A percentile compares a stretch with the other conserved stretches of the same genome.
Evolutionary conservation across 2,329 filamentous ascomycete species (phyloP).

Genomic region (Fusarium xyrophilum): DNA sequence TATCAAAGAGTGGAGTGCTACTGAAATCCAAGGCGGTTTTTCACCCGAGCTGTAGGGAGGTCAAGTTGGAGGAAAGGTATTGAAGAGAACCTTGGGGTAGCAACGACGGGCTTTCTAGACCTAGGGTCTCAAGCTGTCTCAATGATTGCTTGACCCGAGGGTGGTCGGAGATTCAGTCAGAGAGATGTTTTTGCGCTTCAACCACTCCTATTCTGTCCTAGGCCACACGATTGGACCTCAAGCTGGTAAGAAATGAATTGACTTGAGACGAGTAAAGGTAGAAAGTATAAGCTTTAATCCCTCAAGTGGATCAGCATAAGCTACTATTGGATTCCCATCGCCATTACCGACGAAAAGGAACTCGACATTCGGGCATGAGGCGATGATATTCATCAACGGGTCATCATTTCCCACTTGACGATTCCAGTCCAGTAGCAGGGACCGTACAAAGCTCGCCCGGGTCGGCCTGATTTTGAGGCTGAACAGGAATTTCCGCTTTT

Average conservation of each 20-base stretch:
- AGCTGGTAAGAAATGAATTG: neutral
- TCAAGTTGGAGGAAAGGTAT: neutral
- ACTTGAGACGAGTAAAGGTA: neutral
- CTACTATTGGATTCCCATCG: neutral
- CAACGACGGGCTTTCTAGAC: neutral
- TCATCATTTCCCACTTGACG: neutral
- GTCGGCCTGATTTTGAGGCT: neutral
- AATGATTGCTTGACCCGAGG: neutral
- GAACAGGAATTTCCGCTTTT: neutral
- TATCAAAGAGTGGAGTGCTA: neutral
- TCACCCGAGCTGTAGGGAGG: neutral
- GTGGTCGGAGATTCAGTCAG: neutral
- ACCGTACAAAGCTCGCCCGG: neutral
- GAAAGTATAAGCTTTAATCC: neutral
- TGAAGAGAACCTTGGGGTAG: neutral
- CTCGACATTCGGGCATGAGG: neutral
- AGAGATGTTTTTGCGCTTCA: neutral
- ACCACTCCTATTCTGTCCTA: neutral
- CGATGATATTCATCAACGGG: neutral
- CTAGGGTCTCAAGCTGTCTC: neutral
- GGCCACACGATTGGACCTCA: no score
- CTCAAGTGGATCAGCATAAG: neutral
- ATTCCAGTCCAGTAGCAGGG: neutral
- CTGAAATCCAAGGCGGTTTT: neutral
- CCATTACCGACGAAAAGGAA: neutral